Conservation (phyloP, 2,329 filamentous ascomycete genomes). For the Ceratocystis colombiana region DNA sequence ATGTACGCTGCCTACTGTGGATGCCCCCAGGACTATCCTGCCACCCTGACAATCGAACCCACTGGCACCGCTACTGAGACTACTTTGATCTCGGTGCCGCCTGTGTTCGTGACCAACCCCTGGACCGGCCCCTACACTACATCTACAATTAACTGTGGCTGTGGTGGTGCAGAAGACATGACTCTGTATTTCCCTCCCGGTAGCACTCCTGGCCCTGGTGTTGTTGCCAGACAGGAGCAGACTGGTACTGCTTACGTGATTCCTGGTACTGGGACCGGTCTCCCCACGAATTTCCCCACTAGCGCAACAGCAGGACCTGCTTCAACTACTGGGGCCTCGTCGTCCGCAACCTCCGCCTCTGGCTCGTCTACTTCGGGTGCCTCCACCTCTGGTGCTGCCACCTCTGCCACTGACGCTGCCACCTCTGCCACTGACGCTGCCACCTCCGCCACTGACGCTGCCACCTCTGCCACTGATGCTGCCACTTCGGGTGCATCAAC, state of each 20-base stretch:
- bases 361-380: background rate
- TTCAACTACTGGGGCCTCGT: background rate
- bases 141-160: constrained; percentile 18
- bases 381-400: background rate
- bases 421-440: background rate
- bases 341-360: background rate
- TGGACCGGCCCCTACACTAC: constrained; percentile 20
- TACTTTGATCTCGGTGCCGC: constrained; percentile 18
- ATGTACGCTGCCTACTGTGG: constrained; percentile 22
- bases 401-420: background rate
- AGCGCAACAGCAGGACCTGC: background rate
- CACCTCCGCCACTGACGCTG: background rate
- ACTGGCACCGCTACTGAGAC: constrained; percentile 21
- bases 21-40: constrained; percentile 20
- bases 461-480: background rate
- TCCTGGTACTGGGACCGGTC: background rate
- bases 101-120: constrained; percentile 21
- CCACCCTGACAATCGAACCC: constrained; percentile 20
- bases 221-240: constrained; percentile 9
- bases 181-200: constrained; percentile 23
- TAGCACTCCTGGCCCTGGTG: constrained; percentile 9
- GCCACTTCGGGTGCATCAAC: accelerated
- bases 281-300: constrained; percentile 10
- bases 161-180: constrained; percentile 13
- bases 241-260: constrained; percentile 21